Base-by-base conservation (phyloP, 2,329 filamentous ascomycete species). In the Aaosphaeria arxii region DNA sequence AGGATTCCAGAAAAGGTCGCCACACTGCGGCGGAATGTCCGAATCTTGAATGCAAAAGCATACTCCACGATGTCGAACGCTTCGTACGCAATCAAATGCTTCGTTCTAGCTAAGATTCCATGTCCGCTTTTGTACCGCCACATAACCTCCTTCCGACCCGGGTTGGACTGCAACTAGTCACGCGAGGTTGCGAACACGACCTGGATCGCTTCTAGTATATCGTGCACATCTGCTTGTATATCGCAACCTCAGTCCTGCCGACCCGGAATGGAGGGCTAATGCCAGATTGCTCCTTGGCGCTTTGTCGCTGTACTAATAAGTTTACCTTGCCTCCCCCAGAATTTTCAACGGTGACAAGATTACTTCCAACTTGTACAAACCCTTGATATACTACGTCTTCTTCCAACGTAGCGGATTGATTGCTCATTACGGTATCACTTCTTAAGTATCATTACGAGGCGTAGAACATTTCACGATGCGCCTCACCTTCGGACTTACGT, bases 211-310 rank as follows among this genome's bases (percentile, higher is more conserved):
- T 57, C 49, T 60, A 52, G 58, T 58, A 47, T 57, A 61, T 61
- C 55, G 52, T 62, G 56, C 52, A 54, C 57, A 46, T 45, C 42
- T 42, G 42, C 53, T 55, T 58, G 57, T 56, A 55, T 60, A 61
- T 64, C 57, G 54, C 50, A 42, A 51, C 51, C 46, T 54, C 53
- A 35, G 32, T 56, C 51, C 49, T 48, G 48, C 45, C 46, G 53
- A 59, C 55, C 54, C 49, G 54, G 61, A 55, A 54, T 51, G 43
- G 53, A 50, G 46, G 43, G 56, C 51, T 56, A 56, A 55, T 58
- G 55, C 54, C 47, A 54, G 44, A 58, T 53, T 51, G 51, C n/a
- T 42, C 24, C 62, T 64, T 67, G 60, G 61, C 63, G 47, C 42
- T 28, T 45, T 50, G 43, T 36, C 33, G 46, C 39, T 17, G 46